Base-by-base conservation (phyloP, 2,329 filamentous ascomycete genomes). In the Phaeosphaeria sp. region DNA sequence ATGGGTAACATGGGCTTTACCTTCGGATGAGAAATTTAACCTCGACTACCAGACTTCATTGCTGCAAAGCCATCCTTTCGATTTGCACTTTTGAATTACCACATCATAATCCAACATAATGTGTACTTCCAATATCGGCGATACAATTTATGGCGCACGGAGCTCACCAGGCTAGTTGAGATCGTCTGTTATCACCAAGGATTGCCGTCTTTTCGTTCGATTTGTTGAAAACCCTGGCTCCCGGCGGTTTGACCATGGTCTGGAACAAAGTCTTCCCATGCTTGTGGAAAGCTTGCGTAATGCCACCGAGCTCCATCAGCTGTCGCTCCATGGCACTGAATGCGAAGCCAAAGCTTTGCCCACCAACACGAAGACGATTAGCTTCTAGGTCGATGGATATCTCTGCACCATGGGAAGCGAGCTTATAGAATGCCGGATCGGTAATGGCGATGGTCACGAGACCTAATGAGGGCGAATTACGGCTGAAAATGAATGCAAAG, bases 401-500 rank as follows among this genome's bases (percentile, higher is more conserved):
- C 2, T 71, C 67, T 0, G 52, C 52, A 0, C 78, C 77, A 46
- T 81, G 75, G 17, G 54, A 43, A 0, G 72, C 78, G 0, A 67
- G 60, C 3, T 76, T 69, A 54, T 75, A 81, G 60, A 83, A 82
- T 0, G 46, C 60, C 7, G 74, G 70, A 51, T 82, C 76, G 0
- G 57, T 50, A 13, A 83, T 74, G 1, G 67, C 71, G 48, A 83
- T 79, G 0, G 80, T 80, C 17, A 83, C 59, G 0, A 83, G 73
- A 0, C 81, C 81, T 0, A 83, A 64, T 36, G 72, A 80, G 0
- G 81, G 78, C 69, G 80, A 77, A 62, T 83, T 83, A 1, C 80
- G 74, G 6, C 71, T 71, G 54, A 79, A 82, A 56, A 83, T 83
- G 64, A 82, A 83, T 0, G 79, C 75, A 55, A 81, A 83, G 0